phyloP scores from a whole-genome alignment of 2,329 filamentous ascomycete species.

The Periconia macrospinosa region DNA sequence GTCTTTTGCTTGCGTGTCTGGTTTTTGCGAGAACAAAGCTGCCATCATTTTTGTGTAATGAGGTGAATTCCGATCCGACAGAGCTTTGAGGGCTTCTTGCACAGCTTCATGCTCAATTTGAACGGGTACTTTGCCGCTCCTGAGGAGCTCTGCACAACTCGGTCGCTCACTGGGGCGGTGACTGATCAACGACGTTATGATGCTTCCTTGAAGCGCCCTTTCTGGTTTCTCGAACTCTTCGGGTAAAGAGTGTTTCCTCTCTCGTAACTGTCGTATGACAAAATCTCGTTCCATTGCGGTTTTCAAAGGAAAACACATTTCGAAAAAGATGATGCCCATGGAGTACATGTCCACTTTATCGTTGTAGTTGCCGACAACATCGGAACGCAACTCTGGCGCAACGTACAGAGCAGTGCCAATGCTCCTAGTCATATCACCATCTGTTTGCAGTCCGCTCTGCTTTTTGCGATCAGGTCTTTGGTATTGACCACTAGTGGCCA shows the following conservation, averaged over 20 bases:
- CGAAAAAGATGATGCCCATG: slow-evolving; percentile 94
- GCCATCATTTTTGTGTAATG: slow-evolving; percentile 89
- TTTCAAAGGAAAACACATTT: slow-evolving; percentile 76
- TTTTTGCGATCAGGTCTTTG: slow-evolving; percentile 58
- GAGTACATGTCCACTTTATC: slow-evolving; percentile 99
- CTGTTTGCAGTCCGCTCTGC: slow-evolving; percentile 28
- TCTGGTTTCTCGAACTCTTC: slow-evolving; percentile 71
- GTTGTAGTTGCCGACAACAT: slow-evolving; percentile 76
- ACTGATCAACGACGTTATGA: slow-evolving; percentile 77
- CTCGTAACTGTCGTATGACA: slow-evolving; percentile 70
- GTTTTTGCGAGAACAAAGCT: slow-evolving; percentile 74
- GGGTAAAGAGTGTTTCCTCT: slow-evolving; percentile 70
- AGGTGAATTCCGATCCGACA: slow-evolving; percentile 80
- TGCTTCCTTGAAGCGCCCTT: slow-evolving; percentile 69
- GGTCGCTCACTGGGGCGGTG: slow-evolving; percentile 83
- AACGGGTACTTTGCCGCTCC: slow-evolving; percentile 83
- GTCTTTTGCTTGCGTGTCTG: slow-evolving; percentile 77
- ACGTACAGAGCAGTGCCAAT: slow-evolving; percentile 86
- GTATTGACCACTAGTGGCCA: slow-evolving; percentile 86
- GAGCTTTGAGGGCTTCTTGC: slow-evolving; percentile 75
- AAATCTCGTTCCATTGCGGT: slow-evolving; percentile 66
- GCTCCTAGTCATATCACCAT: slow-evolving; percentile 65
- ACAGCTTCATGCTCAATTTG: slow-evolving; percentile 94
- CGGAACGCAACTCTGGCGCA: slow-evolving; percentile 84
- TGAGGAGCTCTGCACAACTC: slow-evolving; percentile 77